Evolutionary conservation across 2,329 filamentous ascomycete species (phyloP).

Genomic region (Colletotrichum tamarilloi): DNA sequence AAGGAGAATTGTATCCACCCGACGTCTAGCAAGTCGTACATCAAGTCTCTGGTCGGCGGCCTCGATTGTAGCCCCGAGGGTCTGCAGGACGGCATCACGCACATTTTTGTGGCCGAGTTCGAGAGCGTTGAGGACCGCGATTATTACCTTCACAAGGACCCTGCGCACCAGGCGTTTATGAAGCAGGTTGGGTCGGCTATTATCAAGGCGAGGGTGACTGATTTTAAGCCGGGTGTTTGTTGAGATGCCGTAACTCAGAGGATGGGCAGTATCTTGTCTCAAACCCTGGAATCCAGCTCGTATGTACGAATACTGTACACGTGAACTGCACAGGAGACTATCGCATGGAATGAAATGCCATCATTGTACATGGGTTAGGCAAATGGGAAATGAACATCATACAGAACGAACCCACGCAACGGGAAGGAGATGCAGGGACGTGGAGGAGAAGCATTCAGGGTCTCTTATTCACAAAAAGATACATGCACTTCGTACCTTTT

Average conservation of each 20-base stretch:
- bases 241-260: background rate
- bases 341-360: background rate
- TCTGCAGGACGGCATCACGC: slow-evolving; percentile 70
- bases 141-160: slow-evolving; percentile 76
- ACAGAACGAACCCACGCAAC: background rate
- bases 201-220: slow-evolving; percentile 67
- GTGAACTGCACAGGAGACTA: background rate
- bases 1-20: slow-evolving; percentile 72
- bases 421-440: background rate
- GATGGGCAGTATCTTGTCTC: too few species aligned
- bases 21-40: slow-evolving; percentile 67
- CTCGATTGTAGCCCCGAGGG: slow-evolving; percentile 72
- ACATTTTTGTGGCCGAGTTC: slow-evolving; percentile 78
- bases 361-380: background rate
- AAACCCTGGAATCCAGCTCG: too few species aligned
- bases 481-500: too few species aligned
- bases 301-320: background rate
- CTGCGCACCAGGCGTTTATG: slow-evolving; percentile 71
- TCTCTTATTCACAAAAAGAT: background rate
- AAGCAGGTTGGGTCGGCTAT: slow-evolving; percentile 58
- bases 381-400: background rate
- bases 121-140: slow-evolving; percentile 70
- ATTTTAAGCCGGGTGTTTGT: slow-evolving; percentile 65
- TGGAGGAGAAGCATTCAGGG: background rate
- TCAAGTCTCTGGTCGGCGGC: slow-evolving; percentile 68